Base-by-base conservation (phyloP, 129 eudicot species). In the Flaveria linearis region DNA sequence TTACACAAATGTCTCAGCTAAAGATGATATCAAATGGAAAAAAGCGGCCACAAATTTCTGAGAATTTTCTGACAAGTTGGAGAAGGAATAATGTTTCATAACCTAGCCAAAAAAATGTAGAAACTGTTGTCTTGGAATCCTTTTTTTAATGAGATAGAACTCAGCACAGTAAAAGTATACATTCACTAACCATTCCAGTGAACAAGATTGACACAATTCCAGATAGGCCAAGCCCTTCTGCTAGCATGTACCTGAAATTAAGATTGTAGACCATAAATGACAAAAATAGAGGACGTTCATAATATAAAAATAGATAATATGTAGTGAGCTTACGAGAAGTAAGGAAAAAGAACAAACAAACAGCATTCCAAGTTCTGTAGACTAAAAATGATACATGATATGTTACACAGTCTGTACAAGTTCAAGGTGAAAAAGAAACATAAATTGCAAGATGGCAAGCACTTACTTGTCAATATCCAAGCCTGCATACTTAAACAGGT, bases 291-390 rank as follows among this genome's bases (percentile, higher is more conserved):
- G 65, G 16, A 51, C 47, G 18, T 36, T 55, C 69, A 16, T 25
- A 58, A 75, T 53, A 71, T 20, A 57, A 53, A 82, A 42, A 0
- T 43, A 76, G 53, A 75, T 28, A 33, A 49, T 39, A 77, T 36
- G 55, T 53, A 11, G 66, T 62, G 72, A 70, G 63, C 99, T 95
- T 89, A 95, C 97, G 97, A 95, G 89, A 95, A 95, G 81, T 95
- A 95, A n/a, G 97, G 99, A 57, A 95, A 95, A 63, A 95, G 94
- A 66, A 95, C 99, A 89, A 95, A 95, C 11, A 95, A 89, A 75
- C 99, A 95, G 87, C 97, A 88, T 78, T 95, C 99, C 91, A 95
- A 77, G 91, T 95, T 95, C 81, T 95, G 99, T 52, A 95, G 99
- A 85, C 99, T 95, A 87, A 53, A 69, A 78, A 86, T 67, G 30